Evolutionary conservation across 2,329 filamentous ascomycete species (phyloP).

Genomic region (Teratosphaeria epicoccoides): DNA sequence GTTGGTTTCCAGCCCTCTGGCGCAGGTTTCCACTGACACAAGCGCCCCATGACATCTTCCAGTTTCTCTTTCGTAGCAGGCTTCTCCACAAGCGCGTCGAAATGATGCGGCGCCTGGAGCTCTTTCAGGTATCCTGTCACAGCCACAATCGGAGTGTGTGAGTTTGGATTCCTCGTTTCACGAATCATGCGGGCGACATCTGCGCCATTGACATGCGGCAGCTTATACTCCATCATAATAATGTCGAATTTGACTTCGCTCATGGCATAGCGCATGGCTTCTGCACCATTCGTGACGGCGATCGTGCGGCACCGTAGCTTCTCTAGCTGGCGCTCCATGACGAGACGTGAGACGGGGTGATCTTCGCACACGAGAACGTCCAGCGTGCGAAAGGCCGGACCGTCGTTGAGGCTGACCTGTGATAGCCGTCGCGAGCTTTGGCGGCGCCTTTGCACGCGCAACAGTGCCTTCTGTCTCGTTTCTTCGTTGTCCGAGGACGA

Average conservation of each 20-base stretch:
- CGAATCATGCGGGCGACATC: conserved; percentile 97
- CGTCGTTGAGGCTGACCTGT: conserved; percentile 74
- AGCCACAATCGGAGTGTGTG: conserved; percentile 86
- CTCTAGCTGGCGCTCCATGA: conserved; percentile 97
- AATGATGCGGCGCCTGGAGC: conserved; percentile 86
- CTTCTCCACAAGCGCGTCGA: conserved; percentile 91
- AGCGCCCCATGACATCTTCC: conserved; percentile 71
- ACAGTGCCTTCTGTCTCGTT: conserved; percentile 75
- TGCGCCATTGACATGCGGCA: conserved; percentile 87
- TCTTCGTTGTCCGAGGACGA: conserved; percentile 97
- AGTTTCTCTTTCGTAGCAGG: conserved; percentile 88
- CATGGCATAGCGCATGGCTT: conserved; percentile 86
- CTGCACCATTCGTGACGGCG: conserved; percentile 77
- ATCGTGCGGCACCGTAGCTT: conserved; percentile 93
- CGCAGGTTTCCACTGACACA: conserved; percentile 90
- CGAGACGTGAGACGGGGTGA: conserved; percentile 88
- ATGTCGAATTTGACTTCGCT: conserved; percentile 98
- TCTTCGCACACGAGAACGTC: conserved; percentile 97
- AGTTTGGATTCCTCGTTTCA: conserved; percentile 90
- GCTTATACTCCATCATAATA: conserved; percentile 94
- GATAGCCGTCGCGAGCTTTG: conserved; percentile 92
- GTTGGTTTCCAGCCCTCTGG: conserved; percentile 45
- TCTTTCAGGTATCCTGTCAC: conserved; percentile 98
- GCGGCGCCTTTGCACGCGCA: conserved; percentile 86
- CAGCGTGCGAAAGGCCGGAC: conserved; percentile 76